These are phyloP conservation scores for Phytophthora kernoviae DNA, from an alignment of 352 stramenopile species.

Conservation along the genomic window DNA sequence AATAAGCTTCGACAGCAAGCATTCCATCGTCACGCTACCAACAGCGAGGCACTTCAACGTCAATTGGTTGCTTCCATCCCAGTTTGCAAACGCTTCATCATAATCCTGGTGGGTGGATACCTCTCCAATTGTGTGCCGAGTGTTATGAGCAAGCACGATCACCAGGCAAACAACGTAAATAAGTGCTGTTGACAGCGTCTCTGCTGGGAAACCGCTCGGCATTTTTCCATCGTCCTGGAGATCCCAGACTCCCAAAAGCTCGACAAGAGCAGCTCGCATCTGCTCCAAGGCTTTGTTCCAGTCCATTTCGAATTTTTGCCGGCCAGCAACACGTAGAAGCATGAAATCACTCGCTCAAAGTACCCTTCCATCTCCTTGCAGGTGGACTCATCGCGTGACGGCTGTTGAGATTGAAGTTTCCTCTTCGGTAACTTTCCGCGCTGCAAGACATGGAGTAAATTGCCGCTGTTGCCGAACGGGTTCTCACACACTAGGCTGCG, in stretches of 20 bases:
- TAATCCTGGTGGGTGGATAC: neutral
- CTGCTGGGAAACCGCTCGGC: slow-evolving; percentile 16
- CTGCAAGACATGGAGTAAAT: slow-evolving; percentile 44
- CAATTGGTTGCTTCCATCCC: neutral
- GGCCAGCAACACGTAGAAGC: slow-evolving; percentile 19
- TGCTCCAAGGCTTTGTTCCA: slow-evolving; percentile 19
- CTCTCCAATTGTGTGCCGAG: slow-evolving; percentile 11
- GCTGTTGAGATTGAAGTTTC: slow-evolving; percentile 13
- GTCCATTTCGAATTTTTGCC: slow-evolving; percentile 2
- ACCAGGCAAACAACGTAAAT: slow-evolving; percentile 34
- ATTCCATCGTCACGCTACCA: slow-evolving; percentile 7
- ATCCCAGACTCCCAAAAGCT: slow-evolving; percentile 22
- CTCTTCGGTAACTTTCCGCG: slow-evolving; percentile 17
- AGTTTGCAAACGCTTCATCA: slow-evolving; percentile 14
- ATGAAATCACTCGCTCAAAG: slow-evolving; percentile 16
- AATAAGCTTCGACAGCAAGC: slow-evolving; percentile 22
- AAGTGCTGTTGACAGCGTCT: slow-evolving; percentile 20
- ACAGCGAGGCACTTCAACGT: slow-evolving; percentile 11
- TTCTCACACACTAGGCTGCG: slow-evolving; percentile 46
- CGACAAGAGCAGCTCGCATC: slow-evolving; percentile 14
- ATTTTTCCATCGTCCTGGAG: slow-evolving; percentile 13
- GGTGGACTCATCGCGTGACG: neutral
- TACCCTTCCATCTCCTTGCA: slow-evolving; percentile 21
- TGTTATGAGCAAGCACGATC: slow-evolving; percentile 39
- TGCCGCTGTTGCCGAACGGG: slow-evolving; percentile 43